These are phyloP conservation scores for Chiua virens DNA, from an alignment of 768 basidiomycete genomes.

Conservation along the genomic window DNA sequence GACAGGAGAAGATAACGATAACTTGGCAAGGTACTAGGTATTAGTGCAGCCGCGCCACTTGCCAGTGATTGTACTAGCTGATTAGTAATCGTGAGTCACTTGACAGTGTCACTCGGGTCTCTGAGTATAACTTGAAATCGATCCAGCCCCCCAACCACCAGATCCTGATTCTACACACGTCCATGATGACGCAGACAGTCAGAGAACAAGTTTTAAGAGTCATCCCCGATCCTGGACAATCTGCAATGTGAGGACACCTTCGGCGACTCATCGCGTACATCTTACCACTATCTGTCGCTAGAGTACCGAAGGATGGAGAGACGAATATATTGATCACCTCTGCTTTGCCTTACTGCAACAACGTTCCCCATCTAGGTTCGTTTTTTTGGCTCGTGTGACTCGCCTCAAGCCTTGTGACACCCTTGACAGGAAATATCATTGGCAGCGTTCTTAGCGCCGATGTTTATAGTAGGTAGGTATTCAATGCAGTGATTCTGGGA, in stretches of 20 bases:
- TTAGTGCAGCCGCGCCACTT: too few relatives aligned
- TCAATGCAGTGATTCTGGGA: neutral
- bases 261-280: neutral
- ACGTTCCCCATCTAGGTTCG: conserved; percentile 92
- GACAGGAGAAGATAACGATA: too few relatives aligned
- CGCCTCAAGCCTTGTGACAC: neutral
- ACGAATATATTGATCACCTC: conserved; percentile 91
- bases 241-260: conserved; percentile 41
- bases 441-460: conserved; percentile 97
- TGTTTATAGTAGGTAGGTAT: conserved; percentile 85
- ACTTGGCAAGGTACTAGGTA: too few relatives aligned
- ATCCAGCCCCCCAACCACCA: neutral
- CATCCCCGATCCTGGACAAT: conserved; percentile 52
- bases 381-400: conserved; percentile 13
- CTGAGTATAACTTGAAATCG: neutral
- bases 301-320: conserved; percentile 82
- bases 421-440: conserved; percentile 73
- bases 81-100: conserved; percentile 25
- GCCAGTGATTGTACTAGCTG: neutral
- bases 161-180: neutral
- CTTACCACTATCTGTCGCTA: conserved; percentile 21
- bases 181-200: conserved; percentile 52
- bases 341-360: conserved; percentile 95
- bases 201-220: conserved; percentile 52
- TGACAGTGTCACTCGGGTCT: conserved; percentile 3